These are phyloP conservation scores for Pulveroboletus frians DNA, from an alignment of 768 basidiomycete genomes.

Conservation along the genomic window DNA sequence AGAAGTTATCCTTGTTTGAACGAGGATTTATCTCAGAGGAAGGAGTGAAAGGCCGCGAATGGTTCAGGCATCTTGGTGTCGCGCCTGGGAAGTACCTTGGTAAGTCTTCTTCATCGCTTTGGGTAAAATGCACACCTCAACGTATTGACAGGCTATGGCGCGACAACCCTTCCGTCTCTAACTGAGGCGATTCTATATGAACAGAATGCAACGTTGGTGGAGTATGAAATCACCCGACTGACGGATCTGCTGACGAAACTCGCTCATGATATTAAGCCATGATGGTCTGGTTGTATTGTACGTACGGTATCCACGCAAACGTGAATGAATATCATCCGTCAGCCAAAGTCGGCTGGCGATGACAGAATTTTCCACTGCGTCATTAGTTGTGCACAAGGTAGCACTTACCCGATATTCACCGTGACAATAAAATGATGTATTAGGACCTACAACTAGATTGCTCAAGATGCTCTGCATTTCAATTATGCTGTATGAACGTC, in stretches of 20 bases:
- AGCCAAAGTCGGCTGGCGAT: not conserved
- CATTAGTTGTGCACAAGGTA: not conserved
- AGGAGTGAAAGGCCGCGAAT: slow-evolving; percentile 76
- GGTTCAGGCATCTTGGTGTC: slow-evolving; percentile 82
- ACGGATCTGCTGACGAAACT: slow-evolving; percentile 49
- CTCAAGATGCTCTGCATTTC: not conserved
- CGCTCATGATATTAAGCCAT: slow-evolving; percentile 30
- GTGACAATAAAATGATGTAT: too few relatives aligned
- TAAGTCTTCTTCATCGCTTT: slow-evolving; percentile 28
- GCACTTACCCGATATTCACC: not conserved
- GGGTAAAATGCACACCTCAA: not conserved
- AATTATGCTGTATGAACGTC: slow-evolving; percentile 6
- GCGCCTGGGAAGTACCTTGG: slow-evolving; percentile 85
- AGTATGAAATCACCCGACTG: slow-evolving; percentile 57
- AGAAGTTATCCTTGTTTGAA: slow-evolving; percentile 68
- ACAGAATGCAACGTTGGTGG: slow-evolving; percentile 53
- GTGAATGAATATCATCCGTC: not conserved
- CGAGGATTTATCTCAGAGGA: slow-evolving; percentile 73
- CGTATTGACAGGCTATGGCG: slow-evolving; percentile 59
- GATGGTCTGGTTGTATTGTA: not conserved
- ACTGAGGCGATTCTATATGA: slow-evolving; percentile 74
- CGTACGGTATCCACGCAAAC: not conserved
- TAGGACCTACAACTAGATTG: not conserved
- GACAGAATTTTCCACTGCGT: not conserved
- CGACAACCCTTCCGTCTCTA: slow-evolving; percentile 77